A percentile compares a stretch with the other conserved stretches of the same genome.
Conservation (phyloP, 139 green algal species). For the Spirogloea muscicola region DNA sequence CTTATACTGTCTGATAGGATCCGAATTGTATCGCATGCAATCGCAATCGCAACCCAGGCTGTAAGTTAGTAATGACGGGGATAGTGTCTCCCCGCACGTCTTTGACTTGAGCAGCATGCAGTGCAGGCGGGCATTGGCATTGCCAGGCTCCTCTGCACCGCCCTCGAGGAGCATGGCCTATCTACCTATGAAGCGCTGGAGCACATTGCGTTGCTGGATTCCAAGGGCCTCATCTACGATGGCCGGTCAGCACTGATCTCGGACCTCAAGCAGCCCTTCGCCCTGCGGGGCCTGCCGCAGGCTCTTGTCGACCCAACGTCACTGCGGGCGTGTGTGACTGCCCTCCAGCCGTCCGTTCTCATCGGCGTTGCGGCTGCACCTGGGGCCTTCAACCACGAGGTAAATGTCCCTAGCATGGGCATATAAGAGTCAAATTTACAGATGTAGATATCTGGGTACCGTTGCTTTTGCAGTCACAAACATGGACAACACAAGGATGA, state of each 20-base stretch:
- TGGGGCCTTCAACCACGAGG: constrained; percentile 26
- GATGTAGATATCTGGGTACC: too few species aligned
- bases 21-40: too few species aligned
- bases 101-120: too few species aligned
- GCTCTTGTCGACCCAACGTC: too few species aligned
- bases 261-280: constrained; percentile 1
- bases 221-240: constrained; percentile 18
- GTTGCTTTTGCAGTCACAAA: too few species aligned
- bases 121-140: constrained; percentile 65
- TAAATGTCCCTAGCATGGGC: not conserved
- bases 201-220: constrained; percentile 26
- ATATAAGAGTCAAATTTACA: too few species aligned
- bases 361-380: constrained; percentile 26
- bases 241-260: not conserved
- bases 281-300: too few species aligned
- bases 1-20: too few species aligned
- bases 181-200: constrained; percentile 37
- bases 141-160: constrained; percentile 66
- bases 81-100: too few species aligned
- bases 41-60: too few species aligned
- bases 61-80: too few species aligned
- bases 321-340: not conserved
- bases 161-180: constrained; percentile 41
- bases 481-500: too few species aligned
- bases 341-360: constrained; percentile 26